These are phyloP conservation scores for Eutreptiella sp. DNA, from an alignment of 208 protist species.

Conservation along the genomic window DNA sequence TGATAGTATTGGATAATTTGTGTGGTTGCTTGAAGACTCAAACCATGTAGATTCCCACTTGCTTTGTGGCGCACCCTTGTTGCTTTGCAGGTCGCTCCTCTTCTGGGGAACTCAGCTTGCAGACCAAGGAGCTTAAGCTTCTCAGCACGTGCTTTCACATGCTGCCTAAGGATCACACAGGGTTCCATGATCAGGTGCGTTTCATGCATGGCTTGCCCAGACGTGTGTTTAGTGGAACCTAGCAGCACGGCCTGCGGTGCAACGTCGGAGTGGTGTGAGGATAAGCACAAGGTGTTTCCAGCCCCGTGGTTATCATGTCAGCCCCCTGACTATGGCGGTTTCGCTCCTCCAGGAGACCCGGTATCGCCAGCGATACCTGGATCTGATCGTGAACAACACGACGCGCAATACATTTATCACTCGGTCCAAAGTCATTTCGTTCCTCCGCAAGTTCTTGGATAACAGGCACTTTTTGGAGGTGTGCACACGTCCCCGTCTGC, in stretches of 20 bases:
- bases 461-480: constrained; percentile 88
- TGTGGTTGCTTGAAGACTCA: background rate
- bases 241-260: too few species aligned
- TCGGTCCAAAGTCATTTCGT: constrained; percentile 90
- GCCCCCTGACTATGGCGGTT: too few species aligned
- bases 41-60: too few species aligned
- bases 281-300: too few species aligned
- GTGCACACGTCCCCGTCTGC: too few species aligned
- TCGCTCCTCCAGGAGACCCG: constrained; percentile 90
- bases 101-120: constrained; percentile 77
- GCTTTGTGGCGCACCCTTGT: constrained; percentile 1
- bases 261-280: too few species aligned
- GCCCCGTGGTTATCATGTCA: too few species aligned
- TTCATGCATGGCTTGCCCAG: too few species aligned
- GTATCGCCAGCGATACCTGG: constrained; percentile 96
- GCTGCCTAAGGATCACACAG: constrained; percentile 89
- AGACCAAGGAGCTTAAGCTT: constrained; percentile 66
- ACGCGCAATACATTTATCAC: constrained; percentile 87
- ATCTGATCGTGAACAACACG: constrained; percentile 96
- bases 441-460: constrained; percentile 95
- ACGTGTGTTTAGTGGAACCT: too few species aligned
- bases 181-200: constrained; percentile 85
- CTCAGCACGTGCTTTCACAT: constrained; percentile 97
- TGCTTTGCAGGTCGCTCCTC: too few species aligned
- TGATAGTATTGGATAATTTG: constrained; percentile 27